These are phyloP conservation scores for Pinus albicaulis DNA, from an alignment of 75 land plant species.

Conservation along the genomic window DNA sequence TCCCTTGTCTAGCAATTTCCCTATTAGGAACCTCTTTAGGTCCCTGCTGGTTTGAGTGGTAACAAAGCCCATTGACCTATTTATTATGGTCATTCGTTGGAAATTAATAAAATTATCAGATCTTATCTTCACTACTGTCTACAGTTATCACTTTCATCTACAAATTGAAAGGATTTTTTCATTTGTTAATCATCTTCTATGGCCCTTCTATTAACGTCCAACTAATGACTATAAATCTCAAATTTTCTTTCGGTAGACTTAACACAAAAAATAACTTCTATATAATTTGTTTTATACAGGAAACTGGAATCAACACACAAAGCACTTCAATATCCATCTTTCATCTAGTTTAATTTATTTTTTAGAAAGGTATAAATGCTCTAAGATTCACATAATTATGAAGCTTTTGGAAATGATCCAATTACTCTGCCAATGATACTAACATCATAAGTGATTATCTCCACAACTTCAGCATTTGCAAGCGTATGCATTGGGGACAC, in stretches of 20 bases:
- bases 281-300: neutral
- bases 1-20: too few relatives aligned
- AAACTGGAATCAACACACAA: neutral
- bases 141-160: too few relatives aligned
- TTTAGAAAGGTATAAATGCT: neutral
- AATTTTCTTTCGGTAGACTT: neutral
- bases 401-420: neutral
- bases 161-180: too few relatives aligned
- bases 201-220: neutral
- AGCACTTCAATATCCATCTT: neutral
- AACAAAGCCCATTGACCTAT: too few relatives aligned
- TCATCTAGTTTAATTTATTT: neutral
- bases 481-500: conserved; percentile 88
- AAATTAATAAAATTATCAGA: too few relatives aligned
- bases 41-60: too few relatives aligned
- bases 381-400: neutral
- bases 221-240: neutral
- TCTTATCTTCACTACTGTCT: too few relatives aligned
- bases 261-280: neutral
- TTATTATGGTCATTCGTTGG: too few relatives aligned
- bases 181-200: neutral
- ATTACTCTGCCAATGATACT: conserved; percentile 20
- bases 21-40: too few relatives aligned
- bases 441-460: conserved; percentile 90
- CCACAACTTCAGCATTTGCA: conserved; percentile 98